phyloP scores from a whole-genome alignment of 1,139 yeast species.

The Protomyces arabidopsidicola region DNA sequence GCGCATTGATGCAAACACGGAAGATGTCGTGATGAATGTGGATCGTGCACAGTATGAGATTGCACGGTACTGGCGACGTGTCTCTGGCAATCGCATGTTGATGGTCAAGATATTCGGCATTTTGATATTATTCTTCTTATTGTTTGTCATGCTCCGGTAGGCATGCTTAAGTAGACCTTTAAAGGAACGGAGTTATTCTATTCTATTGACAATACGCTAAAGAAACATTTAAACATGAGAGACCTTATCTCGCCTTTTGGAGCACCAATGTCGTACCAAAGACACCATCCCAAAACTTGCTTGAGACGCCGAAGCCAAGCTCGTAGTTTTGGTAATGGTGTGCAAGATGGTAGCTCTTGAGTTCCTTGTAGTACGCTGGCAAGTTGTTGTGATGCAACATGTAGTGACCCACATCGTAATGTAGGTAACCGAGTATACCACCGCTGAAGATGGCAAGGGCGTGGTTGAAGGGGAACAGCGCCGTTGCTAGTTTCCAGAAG shows the following conservation, averaged over 20 bases:
- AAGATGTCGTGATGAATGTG: slow-evolving; percentile 83
- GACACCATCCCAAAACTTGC: slow-evolving; percentile 87
- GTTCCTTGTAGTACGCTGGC: slow-evolving; percentile 67
- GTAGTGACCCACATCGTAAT: slow-evolving; percentile 86
- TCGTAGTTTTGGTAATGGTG: slow-evolving; percentile 97
- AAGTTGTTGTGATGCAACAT: slow-evolving; percentile 74
- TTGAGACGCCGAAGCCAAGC: slow-evolving; percentile 92
- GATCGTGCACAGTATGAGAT: slow-evolving; percentile 92
- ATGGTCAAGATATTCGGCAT: slow-evolving; percentile 86
- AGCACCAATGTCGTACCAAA: slow-evolving; percentile 50
- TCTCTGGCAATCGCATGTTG: slow-evolving; percentile 87
- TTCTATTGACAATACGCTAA: background rate
- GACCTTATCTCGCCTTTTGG: background rate
- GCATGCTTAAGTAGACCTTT: too few relatives aligned
- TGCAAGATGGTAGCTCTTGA: slow-evolving; percentile 79
- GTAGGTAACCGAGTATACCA: slow-evolving; percentile 86
- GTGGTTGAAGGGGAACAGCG: slow-evolving; percentile 50
- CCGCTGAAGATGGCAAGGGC: slow-evolving; percentile 76
- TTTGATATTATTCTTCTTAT: slow-evolving; percentile 46
- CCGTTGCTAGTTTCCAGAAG: slow-evolving; percentile 56
- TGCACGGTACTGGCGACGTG: slow-evolving; percentile 79
- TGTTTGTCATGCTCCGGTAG: slow-evolving; percentile 35
- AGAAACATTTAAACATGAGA: background rate
- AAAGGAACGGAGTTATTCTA: too few relatives aligned
- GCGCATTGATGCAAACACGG: slow-evolving; percentile 83